Base-by-base conservation (phyloP, 1,139 yeast genomes). In the Hyphopichia burtonii region DNA sequence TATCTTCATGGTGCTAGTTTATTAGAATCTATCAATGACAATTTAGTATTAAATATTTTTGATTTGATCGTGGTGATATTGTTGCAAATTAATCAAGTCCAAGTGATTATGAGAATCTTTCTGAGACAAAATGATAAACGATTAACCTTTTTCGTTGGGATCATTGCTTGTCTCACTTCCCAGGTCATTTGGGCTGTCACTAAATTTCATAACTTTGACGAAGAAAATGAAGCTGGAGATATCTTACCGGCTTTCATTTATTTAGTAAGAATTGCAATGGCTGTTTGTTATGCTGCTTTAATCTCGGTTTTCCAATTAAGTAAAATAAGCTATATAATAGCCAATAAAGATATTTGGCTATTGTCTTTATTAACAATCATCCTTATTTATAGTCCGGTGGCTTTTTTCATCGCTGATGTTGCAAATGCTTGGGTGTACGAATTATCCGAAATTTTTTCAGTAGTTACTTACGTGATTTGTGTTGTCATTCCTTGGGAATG, bases 401-500 rank as follows among this genome's bases (percentile, higher is more conserved):
- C 84, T 0, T 80, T 89, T 50, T 89, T 88, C 59, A 72, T 88
- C 39, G 83, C 91, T 2, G 96, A 88, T 63, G 81, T 89, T 5
- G 74, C 93, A 2, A 80, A 81, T 55, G 73, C 80, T 2, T 84
- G 88, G 79, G 80, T 86, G 12, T 79, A 78, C 47, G 85, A 83
- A 48, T 73, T 88, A 53, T 81, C 90, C 11, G 91, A 86, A 52
- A 68, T 86, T 36, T 83, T 86, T 55, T 82, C 85, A 34, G 80
- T 88, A 31, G 83, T 85, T 1, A 76, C 84, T 8, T 86, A 83
- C 56, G 82, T 86, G n/a, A 72, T 84, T 23, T 77, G 88, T 40
- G 86, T 86, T 36, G 86, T 86, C 5, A 74, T 86, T 15, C 89
- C 88, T 0, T 88, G 96, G 95, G 94, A 85, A 61, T 88, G 96